Evolutionary conservation across 345 rosid genomes (phyloP).

Genomic region (Sapria himalayana): DNA sequence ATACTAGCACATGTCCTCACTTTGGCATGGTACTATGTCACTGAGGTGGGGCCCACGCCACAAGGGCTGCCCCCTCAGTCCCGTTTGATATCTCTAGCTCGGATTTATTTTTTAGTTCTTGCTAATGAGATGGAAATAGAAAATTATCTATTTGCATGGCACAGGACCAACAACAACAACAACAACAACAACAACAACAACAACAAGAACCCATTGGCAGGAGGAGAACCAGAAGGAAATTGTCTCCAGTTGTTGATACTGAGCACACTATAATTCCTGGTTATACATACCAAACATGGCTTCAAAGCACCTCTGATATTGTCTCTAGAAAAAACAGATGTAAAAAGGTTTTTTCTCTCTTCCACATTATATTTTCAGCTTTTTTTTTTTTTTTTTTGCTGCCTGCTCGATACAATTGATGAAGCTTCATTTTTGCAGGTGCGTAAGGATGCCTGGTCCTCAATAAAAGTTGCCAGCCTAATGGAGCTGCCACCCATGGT

Average conservation of each 20-base stretch:
- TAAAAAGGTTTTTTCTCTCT: conserved; percentile 29
- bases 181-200: no score
- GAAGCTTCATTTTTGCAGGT: conserved; percentile 16
- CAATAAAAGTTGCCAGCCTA: conserved; percentile 25
- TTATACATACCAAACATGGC: conserved; percentile 52
- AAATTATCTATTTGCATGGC: conserved; percentile 15
- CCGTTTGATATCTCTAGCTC: no score
- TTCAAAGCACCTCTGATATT: conserved; percentile 40
- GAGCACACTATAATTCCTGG: conserved; percentile 56
- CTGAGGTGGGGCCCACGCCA: no score
- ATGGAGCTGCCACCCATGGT: conserved; percentile 52
- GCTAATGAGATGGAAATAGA: no score
- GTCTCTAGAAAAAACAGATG: conserved; percentile 29
- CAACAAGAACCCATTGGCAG: conserved; percentile 18
- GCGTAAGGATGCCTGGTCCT: conserved; percentile 13
- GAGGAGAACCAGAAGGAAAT: conserved; percentile 28
- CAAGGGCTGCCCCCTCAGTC: no score
- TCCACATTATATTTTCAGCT: no score
- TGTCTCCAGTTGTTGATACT: conserved; percentile 27
- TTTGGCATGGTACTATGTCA: no score
- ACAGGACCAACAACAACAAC: conserved; percentile 37
- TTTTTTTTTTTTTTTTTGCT: no score
- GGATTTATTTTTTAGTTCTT: no score
- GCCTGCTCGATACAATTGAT: neutral
- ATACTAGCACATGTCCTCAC: no score